These are phyloP conservation scores for Aspergillus jensenii DNA, from an alignment of 2,329 filamentous ascomycete species.

Conservation along the genomic window DNA sequence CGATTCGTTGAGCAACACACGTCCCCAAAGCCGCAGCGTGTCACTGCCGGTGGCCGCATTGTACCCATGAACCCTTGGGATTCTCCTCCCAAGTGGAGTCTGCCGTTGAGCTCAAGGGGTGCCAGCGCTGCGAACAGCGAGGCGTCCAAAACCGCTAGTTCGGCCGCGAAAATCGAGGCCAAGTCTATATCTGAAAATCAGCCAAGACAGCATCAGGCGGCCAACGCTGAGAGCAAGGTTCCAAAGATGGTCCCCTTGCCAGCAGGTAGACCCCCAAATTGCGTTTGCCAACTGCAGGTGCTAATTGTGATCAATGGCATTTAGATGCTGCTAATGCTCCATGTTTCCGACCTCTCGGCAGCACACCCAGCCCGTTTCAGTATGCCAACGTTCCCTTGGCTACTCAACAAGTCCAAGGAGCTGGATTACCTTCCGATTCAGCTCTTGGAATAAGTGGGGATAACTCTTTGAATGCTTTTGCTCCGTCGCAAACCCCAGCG, in stretches of 20 bases:
- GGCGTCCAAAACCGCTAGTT: background rate
- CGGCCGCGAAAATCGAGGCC: background rate
- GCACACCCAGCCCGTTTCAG: background rate
- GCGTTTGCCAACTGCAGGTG: background rate
- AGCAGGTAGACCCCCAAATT: background rate
- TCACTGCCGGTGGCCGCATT: constrained; percentile 50
- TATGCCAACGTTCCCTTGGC: background rate
- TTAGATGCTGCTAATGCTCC: constrained; percentile 4
- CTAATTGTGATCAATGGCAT: background rate
- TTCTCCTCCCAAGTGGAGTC: constrained; percentile 38
- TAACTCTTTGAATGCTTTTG: constrained; percentile 10
- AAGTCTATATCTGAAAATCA: constrained; percentile 1
- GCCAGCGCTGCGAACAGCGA: constrained; percentile 3
- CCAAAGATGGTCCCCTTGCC: constrained; percentile 7
- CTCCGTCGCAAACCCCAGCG: constrained; percentile 18
- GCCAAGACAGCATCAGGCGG: background rate
- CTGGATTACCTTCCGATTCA: background rate
- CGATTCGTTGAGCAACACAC: constrained; percentile 48
- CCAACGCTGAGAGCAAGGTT: background rate
- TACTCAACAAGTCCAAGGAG: background rate
- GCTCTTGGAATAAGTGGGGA: background rate
- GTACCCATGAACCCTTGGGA: constrained; percentile 44
- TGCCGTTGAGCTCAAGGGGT: constrained; percentile 19
- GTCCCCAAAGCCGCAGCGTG: constrained; percentile 50
- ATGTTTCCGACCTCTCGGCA: constrained; percentile 1